Conservation (phyloP, 345 rosid genomes). For the Microthlaspi erraticum region DNA sequence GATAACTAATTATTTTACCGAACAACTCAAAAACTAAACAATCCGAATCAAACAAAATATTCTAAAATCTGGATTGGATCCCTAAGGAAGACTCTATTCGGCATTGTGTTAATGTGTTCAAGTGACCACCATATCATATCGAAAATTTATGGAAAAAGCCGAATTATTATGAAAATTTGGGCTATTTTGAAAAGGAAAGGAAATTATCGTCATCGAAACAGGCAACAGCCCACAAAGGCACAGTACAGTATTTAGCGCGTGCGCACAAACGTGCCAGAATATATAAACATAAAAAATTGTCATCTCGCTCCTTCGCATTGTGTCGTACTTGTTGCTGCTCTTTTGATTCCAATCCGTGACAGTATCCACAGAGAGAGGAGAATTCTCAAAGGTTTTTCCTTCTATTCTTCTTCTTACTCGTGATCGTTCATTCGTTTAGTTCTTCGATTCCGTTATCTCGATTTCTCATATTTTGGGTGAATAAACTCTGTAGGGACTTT, state of each 20-base stretch:
- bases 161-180: neutral
- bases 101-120: neutral
- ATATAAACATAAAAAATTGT: neutral
- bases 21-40: too few relatives aligned
- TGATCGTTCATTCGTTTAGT: neutral
- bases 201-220: neutral
- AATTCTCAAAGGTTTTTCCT: slow-evolving; percentile 5
- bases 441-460: neutral
- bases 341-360: neutral
- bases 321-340: neutral
- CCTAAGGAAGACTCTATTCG: too few relatives aligned
- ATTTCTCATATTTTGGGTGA: neutral
- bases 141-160: neutral
- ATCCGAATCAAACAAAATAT: too few relatives aligned
- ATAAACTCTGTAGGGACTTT: neutral
- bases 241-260: slow-evolving; percentile 1
- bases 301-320: neutral
- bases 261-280: slow-evolving; percentile 7
- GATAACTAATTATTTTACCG: too few relatives aligned
- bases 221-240: neutral
- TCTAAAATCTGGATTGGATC: too few relatives aligned
- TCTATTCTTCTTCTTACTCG: slow-evolving; percentile 2
- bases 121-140: too few relatives aligned
- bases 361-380: neutral
- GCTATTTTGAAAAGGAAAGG: neutral